Percentiles rank a stretch among this genome's conserved stretches.
These are phyloP conservation scores for Lichtheimia ornata DNA, from an alignment of 371 early-diverging fungal species.

Conservation along the genomic window DNA sequence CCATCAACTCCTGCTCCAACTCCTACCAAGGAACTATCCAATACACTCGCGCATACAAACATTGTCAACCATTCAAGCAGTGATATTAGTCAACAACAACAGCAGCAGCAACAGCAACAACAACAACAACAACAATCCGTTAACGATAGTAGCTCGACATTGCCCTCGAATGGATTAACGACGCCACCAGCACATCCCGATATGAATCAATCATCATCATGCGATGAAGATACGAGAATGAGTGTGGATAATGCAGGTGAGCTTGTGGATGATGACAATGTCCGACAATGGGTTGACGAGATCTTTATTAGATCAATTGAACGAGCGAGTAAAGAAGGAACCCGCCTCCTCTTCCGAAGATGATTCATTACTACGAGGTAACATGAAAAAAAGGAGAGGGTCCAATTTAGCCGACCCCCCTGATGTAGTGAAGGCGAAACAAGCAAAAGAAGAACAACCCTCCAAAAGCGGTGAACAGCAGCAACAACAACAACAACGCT, in stretches of 20 bases:
- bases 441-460: neutral
- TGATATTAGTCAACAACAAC: neutral
- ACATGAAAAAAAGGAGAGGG: slow-evolving; percentile 7
- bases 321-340: too few relatives aligned
- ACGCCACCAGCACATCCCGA: slow-evolving; percentile 19
- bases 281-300: too few relatives aligned
- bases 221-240: slow-evolving; percentile 27
- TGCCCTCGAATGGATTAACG: slow-evolving; percentile 5
- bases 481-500: too few relatives aligned
- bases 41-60: neutral
- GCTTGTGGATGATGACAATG: neutral
- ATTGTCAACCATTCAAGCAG: too few relatives aligned
- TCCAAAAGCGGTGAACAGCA: too few relatives aligned
- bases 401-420: slow-evolving; percentile 3
- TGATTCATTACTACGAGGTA: slow-evolving; percentile 8
- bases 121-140: neutral
- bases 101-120: slow-evolving; percentile 6
- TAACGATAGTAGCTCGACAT: neutral
- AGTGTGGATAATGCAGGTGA: slow-evolving; percentile 22
- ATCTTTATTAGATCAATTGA: too few relatives aligned
- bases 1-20: slow-evolving; percentile 18
- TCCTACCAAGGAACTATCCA: slow-evolving; percentile 14
- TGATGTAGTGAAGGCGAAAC: slow-evolving; percentile 5
- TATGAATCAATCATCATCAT: slow-evolving; percentile 12
- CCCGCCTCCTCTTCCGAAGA: slow-evolving; percentile 6